Evolutionary conservation across 768 basidiomycete species (phyloP).

Genomic region (Mycena belliarum): DNA sequence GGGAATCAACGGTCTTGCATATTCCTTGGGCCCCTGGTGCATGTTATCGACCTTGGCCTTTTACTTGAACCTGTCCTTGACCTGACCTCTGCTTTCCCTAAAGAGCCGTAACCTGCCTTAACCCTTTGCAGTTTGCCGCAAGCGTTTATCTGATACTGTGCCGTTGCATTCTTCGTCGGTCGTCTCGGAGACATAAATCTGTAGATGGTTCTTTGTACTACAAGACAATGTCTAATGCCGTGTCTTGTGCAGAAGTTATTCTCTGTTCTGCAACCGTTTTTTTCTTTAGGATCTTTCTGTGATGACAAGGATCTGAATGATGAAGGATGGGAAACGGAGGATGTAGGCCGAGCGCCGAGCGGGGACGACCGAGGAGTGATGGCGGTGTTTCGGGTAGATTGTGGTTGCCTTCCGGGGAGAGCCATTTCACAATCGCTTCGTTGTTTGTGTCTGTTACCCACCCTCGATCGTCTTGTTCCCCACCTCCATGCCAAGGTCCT

Average conservation of each 20-base stretch:
- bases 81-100: no score
- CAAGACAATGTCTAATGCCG: no score
- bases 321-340: neutral
- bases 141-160: no score
- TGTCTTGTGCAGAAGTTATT: no score
- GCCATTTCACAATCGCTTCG: neutral
- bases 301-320: neutral
- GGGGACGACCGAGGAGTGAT: neutral
- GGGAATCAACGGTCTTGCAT: no score
- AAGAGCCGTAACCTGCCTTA: no score
- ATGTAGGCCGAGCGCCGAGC: neutral
- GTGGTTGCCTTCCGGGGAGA: neutral
- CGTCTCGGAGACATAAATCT: neutral
- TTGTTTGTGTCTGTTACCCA: neutral
- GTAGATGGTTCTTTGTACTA: neutral
- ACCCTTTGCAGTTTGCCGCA: no score
- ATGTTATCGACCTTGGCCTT: no score
- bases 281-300: neutral
- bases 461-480: slow-evolving; percentile 1
- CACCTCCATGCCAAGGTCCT: slow-evolving; percentile 8
- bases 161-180: no score
- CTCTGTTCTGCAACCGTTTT: neutral
- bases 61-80: no score
- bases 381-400: slow-evolving; percentile 8
- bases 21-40: no score